phyloP scores from a whole-genome alignment of 2,329 filamentous ascomycete genomes.

The Clonostachys solani region DNA sequence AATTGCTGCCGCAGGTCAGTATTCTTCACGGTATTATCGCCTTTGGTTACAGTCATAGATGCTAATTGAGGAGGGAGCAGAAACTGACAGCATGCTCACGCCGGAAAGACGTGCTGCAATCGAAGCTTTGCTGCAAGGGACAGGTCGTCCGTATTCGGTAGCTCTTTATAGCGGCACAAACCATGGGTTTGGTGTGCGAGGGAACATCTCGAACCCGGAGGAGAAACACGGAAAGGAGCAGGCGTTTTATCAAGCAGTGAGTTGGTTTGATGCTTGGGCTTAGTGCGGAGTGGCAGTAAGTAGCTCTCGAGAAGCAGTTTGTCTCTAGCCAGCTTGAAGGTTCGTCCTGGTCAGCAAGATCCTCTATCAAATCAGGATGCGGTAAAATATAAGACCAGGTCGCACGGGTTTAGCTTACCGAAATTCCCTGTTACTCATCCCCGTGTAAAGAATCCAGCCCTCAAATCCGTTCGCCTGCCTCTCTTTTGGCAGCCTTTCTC shows the following conservation, averaged over 20 bases:
- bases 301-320: too few relatives aligned
- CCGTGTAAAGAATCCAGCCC: too few relatives aligned
- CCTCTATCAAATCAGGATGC: too few relatives aligned
- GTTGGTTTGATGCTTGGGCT: slow-evolving; percentile 61
- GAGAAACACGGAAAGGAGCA: slow-evolving; percentile 68
- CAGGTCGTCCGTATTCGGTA: slow-evolving; percentile 54
- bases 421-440: too few relatives aligned
- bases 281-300: neutral
- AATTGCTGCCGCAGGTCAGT: slow-evolving; percentile 52
- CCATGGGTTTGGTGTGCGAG: slow-evolving; percentile 69
- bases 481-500: too few relatives aligned
- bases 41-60: neutral
- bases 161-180: slow-evolving; percentile 60
- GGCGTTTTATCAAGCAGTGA: slow-evolving; percentile 69
- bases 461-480: too few relatives aligned
- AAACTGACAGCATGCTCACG: slow-evolving; percentile 50
- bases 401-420: too few relatives aligned
- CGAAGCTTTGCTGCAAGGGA: slow-evolving; percentile 46
- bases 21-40: neutral
- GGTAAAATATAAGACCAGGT: too few relatives aligned
- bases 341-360: too few relatives aligned
- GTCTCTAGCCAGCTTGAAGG: too few relatives aligned
- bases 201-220: slow-evolving; percentile 42
- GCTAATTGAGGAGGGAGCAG: slow-evolving; percentile 9
- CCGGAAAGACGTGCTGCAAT: slow-evolving; percentile 42